Base-by-base conservation (phyloP, 2,329 filamentous ascomycete species). In the Hypocrella siamensis region DNA sequence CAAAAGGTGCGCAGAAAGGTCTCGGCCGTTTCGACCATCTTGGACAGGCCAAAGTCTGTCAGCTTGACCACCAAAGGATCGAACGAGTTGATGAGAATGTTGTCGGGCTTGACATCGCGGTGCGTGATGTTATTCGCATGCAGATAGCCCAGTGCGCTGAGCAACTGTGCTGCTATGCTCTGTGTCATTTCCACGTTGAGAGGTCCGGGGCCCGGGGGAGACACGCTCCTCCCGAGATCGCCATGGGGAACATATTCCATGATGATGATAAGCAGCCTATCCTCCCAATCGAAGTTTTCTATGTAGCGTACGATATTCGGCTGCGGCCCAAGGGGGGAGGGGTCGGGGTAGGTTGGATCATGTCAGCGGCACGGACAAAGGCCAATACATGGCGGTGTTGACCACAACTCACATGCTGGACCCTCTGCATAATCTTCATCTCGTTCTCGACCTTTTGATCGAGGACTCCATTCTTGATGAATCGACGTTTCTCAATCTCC, bases 61-160 rank as follows among this genome's bases (percentile, higher is more conserved):
- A 98, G 63, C 54, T 98, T 96, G 44, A 96, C 79, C 11, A 71
- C 64, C 30, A 93, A 70, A 0, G 86, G 85, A 5, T 77, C 62
- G 8, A 72, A 51, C 1, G 74, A 77, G 9, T 75, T 65, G 42
- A 96, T 81, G 26, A 98, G 65, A 38, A 98, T 94, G 47, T 98
- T 98, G 61, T 98, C 90, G 0, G 90, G 90, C 51, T 98, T 98
- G 48, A 98, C 85, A 53, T 98, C 90, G n/a, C 90, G 79, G 56
- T 98, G 90, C 0, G 88, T 96, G 44, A 98, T 94, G 47, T 79
- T 84, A 45, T 80, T 78, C 32, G 67, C 63, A 52, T 98, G 90
- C 7, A 98, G 64, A 51, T 98, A 94, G 19, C 74, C 75, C 32
- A 98, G 60, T 2, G 88, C 88, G 42, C 78, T 71, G 27, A 94